Percentiles rank a stretch among this genome's conserved stretches.
phyloP scores from a whole-genome alignment of 148 eudicot species.

The Dianthus caryophyllus region DNA sequence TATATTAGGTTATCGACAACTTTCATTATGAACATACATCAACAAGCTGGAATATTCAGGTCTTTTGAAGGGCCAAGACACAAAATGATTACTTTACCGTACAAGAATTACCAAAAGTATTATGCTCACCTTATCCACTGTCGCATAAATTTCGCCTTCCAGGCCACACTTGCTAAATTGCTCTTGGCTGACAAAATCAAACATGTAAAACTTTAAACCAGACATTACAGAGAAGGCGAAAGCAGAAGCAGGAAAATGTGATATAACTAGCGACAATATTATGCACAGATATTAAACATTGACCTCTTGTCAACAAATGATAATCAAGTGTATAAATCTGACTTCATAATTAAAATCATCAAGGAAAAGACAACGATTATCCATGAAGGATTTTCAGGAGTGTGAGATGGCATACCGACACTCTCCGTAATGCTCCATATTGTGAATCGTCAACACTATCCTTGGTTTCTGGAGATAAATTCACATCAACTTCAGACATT shows the following conservation, averaged over 20 bases:
- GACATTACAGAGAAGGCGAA: neutral
- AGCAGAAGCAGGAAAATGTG: neutral
- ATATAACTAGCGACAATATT: neutral
- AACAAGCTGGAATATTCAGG: neutral
- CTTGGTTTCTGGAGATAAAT: conserved; percentile 59
- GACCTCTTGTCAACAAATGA: neutral
- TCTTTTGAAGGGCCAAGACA: neutral
- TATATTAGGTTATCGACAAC: neutral
- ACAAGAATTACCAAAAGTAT: neutral
- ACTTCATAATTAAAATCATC: neutral
- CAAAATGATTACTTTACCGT: neutral
- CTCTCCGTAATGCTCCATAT: conserved; percentile 93
- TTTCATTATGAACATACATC: neutral
- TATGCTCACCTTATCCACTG: conserved; percentile 57
- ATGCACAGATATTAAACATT: neutral
- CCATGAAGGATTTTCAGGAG: neutral
- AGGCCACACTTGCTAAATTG: conserved; percentile 74
- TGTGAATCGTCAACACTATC: conserved; percentile 85
- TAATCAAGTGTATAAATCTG: neutral
- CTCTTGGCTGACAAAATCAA: conserved; percentile 51
- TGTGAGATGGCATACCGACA: conserved; percentile 46
- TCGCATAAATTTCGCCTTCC: conserved; percentile 73
- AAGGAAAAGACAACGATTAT: neutral
- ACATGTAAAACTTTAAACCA: conserved; percentile 2
- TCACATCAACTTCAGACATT: conserved; percentile 14